A percentile compares a stretch with the other conserved stretches of the same genome.
Evolutionary conservation across 331 rosid genomes (phyloP).

Genomic region (Quercus lobata): DNA sequence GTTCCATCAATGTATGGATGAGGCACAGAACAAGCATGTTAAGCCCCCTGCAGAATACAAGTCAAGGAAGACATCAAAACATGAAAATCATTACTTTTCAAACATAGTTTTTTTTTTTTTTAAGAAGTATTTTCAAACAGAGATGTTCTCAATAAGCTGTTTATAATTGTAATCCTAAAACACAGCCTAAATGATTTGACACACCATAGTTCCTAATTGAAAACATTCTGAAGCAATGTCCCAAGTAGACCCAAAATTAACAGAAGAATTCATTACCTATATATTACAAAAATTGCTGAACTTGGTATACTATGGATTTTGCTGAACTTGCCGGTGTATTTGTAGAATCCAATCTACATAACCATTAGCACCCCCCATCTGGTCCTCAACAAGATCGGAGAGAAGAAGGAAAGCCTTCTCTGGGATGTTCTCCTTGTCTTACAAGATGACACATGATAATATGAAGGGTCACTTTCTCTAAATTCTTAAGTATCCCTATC

Average conservation of each 20-base stretch:
- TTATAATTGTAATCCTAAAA: neutral
- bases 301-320: slow-evolving; percentile 38
- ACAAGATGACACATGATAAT: slow-evolving; percentile 76
- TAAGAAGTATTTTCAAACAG: neutral
- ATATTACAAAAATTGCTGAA: slow-evolving; percentile 18
- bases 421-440: slow-evolving; percentile 98
- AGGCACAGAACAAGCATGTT: slow-evolving; percentile 20
- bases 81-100: neutral
- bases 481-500: slow-evolving; percentile 54
- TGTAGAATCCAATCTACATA: slow-evolving; percentile 92
- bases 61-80: slow-evolving; percentile 17
- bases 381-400: slow-evolving; percentile 91
- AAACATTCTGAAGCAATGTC: neutral
- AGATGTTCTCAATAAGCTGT: neutral
- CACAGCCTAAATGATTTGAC: neutral
- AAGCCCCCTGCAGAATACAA: slow-evolving; percentile 20
- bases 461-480: slow-evolving; percentile 61
- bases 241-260: neutral
- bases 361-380: slow-evolving; percentile 72
- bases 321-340: slow-evolving; percentile 88
- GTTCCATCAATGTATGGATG: slow-evolving; percentile 22
- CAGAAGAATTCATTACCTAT: slow-evolving; percentile 21
- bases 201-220: neutral
- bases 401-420: slow-evolving; percentile 87
- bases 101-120: too few species aligned